Conservation (phyloP, 2,329 filamentous ascomycete species). For the Albifimbria verrucaria region DNA sequence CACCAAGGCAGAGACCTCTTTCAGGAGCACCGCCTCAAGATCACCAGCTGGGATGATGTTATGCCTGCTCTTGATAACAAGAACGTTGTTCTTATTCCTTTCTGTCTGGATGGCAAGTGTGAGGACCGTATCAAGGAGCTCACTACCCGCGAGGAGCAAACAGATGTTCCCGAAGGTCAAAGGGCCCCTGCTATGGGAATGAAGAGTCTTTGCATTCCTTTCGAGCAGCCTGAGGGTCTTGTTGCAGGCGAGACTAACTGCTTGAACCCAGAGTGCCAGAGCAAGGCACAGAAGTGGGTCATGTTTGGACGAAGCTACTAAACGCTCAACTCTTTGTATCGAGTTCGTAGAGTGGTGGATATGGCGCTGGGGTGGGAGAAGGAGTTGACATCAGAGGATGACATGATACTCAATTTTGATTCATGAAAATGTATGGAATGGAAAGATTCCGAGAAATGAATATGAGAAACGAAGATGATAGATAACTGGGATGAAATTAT, state of each 20-base stretch:
- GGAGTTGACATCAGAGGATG: constrained; percentile 22
- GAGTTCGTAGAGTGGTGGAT: background rate
- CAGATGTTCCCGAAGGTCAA: constrained; percentile 49
- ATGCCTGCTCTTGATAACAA: constrained; percentile 85
- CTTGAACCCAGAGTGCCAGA: constrained; percentile 80
- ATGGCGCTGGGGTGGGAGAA: constrained; percentile 15
- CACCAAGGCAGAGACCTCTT: constrained; percentile 71
- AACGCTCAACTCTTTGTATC: background rate
- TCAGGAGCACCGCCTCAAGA: constrained; percentile 75
- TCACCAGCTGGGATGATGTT: constrained; percentile 89
- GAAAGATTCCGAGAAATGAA: background rate
- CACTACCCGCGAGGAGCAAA: constrained; percentile 68
- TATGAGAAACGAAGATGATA: background rate
- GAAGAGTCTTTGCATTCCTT: constrained; percentile 71
- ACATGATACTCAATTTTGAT: constrained; percentile 27
- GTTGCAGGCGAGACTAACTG: constrained; percentile 84
- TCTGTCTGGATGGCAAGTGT: constrained; percentile 77
- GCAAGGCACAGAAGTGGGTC: constrained; percentile 78
- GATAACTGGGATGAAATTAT: background rate
- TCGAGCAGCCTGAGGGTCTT: constrained; percentile 80
- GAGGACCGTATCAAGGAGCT: constrained; percentile 95
- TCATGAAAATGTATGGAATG: constrained; percentile 11
- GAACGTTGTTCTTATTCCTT: constrained; percentile 89
- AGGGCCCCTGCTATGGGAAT: constrained; percentile 58
- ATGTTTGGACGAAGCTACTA: constrained; percentile 82